These are phyloP conservation scores for Calonectria pseudoturangicola DNA, from an alignment of 2,329 filamentous ascomycete genomes.

Conservation along the genomic window DNA sequence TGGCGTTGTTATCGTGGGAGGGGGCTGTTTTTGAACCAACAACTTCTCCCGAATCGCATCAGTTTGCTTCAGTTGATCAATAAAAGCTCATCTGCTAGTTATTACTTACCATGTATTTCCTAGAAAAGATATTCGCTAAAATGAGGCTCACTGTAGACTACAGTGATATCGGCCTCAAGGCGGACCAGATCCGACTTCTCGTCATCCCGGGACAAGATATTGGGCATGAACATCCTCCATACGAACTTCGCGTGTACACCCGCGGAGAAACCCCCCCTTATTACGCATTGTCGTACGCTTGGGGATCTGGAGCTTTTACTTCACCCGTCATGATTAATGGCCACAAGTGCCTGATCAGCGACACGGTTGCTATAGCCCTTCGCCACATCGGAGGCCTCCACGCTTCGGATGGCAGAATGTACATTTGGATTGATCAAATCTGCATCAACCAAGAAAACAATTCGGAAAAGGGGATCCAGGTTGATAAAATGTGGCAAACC, in stretches of 20 bases:
- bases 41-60: not conserved
- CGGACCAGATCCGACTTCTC: constrained; percentile 24
- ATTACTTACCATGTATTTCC: not conserved
- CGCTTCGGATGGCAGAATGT: not conserved
- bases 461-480: constrained; percentile 39
- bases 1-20: not conserved
- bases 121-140: not conserved
- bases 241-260: not conserved
- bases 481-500: constrained; percentile 40
- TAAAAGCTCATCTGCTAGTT: not conserved
- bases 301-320: not conserved
- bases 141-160: constrained; percentile 8
- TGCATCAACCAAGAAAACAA: constrained; percentile 43
- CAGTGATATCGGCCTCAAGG: not conserved
- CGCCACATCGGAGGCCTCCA: not conserved
- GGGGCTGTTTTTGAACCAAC: not conserved
- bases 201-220: not conserved
- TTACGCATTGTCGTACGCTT: constrained; percentile 29
- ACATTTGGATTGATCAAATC: constrained; percentile 42
- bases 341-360: not conserved
- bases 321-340: constrained; percentile 9
- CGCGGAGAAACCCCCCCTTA: constrained; percentile 21
- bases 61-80: not conserved
- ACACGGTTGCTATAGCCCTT: constrained; percentile 24
- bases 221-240: not conserved